A percentile compares a stretch with the other conserved stretches of the same genome.
Evolutionary conservation across 257 asterid species (phyloP).

Genomic region (Salvia miltiorrhiza): DNA sequence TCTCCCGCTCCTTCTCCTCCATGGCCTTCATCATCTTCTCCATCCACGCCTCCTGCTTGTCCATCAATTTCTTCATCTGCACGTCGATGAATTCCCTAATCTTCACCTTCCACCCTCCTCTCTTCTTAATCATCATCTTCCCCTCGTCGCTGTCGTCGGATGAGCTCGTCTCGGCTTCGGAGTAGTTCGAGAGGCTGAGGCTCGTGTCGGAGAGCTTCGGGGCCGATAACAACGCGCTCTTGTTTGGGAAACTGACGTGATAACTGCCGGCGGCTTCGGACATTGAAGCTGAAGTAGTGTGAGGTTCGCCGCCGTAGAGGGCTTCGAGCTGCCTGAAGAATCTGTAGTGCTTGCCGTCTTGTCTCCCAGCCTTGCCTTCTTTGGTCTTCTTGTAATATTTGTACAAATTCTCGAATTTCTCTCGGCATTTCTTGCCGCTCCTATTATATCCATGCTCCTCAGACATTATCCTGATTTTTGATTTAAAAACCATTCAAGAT

Average conservation of each 20-base stretch:
- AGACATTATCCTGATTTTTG: constrained; percentile 66
- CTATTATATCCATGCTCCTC: constrained; percentile 92
- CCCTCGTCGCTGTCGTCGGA: constrained; percentile 41
- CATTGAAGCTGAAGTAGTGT: constrained; percentile 28
- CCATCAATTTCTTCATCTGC: constrained; percentile 76
- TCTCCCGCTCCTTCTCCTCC: constrained; percentile 79
- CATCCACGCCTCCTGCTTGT: constrained; percentile 81
- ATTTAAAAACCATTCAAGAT: no score
- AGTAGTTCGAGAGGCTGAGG: constrained; percentile 74
- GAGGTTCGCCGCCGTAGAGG: constrained; percentile 61
- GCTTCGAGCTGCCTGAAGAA: constrained; percentile 97
- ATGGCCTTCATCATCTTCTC: constrained; percentile 76
- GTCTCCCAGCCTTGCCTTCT: constrained; percentile 93
- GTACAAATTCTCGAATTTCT: constrained; percentile 91
- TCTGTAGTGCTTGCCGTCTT: constrained; percentile 93
- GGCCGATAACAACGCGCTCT: constrained; percentile 25
- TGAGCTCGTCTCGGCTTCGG: constrained; percentile 50
- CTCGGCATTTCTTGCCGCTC: constrained; percentile 96
- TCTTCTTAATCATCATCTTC: constrained; percentile 40
- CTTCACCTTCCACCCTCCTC: constrained; percentile 59
- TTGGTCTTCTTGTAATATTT: constrained; percentile 97
- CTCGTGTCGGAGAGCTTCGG: constrained; percentile 57
- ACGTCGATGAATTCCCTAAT: constrained; percentile 64
- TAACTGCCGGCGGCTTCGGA: constrained; percentile 33
- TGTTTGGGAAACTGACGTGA: constrained; percentile 23